phyloP scores from a whole-genome alignment of 2,329 filamentous ascomycete genomes.

The Sphaerulina musiva region DNA sequence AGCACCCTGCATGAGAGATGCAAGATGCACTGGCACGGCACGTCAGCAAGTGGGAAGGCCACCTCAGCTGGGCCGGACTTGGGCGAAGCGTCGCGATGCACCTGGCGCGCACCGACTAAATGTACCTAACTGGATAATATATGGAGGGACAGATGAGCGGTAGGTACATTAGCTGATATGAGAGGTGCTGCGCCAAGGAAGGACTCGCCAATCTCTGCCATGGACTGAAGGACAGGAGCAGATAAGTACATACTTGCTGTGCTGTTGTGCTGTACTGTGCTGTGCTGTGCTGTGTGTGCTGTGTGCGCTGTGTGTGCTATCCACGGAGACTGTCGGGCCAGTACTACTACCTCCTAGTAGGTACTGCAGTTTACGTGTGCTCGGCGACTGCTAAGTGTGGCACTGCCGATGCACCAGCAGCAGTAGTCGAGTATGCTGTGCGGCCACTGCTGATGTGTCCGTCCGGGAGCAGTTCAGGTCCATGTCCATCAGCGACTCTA shows the following conservation, averaged over 20 bases:
- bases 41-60: not conserved
- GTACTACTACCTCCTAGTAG: not conserved
- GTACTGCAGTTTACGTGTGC: not conserved
- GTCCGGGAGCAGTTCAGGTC: not conserved
- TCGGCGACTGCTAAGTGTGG: not conserved
- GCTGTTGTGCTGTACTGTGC: not conserved
- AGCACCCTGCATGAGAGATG: conserved; percentile 4
- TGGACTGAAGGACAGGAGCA: too few relatives aligned
- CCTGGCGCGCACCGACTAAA: too few relatives aligned
- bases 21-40: not conserved
- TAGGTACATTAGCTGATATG: too few relatives aligned
- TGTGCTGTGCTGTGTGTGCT: too few relatives aligned
- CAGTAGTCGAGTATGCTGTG: not conserved
- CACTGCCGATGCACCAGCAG: not conserved
- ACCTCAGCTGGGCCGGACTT: not conserved
- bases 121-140: not conserved
- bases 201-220: too few relatives aligned
- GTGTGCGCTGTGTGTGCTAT: too few relatives aligned
- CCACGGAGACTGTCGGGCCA: conserved; percentile 7
- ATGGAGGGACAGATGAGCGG: too few relatives aligned
- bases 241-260: too few relatives aligned
- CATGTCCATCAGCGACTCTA: not conserved
- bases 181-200: too few relatives aligned
- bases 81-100: too few relatives aligned
- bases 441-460: not conserved